Evolutionary conservation across 495 filamentous ascomycete genomes (phyloP).

Genomic region (Astrocystis sublimbata): DNA sequence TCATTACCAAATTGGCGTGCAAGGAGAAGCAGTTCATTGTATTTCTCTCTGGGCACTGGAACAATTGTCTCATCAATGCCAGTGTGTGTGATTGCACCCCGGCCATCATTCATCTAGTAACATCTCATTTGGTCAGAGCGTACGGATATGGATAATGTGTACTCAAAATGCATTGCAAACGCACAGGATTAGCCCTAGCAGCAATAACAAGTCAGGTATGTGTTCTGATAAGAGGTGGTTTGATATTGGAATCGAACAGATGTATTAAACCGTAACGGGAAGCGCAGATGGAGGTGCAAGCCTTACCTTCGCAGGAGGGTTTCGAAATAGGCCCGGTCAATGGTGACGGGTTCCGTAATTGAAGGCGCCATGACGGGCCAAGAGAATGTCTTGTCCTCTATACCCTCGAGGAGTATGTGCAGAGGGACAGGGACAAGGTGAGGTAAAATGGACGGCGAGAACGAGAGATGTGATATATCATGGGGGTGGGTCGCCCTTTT

Average conservation of each 20-base stretch:
- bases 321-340: constrained; percentile 56
- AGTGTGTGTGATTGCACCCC: constrained; percentile 1
- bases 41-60: constrained; percentile 34
- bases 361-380: constrained; percentile 18
- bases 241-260: not conserved
- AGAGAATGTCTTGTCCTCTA: not conserved
- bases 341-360: constrained; percentile 45
- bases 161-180: constrained; percentile 11
- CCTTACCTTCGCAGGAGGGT: constrained; percentile 53
- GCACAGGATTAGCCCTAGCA: constrained; percentile 19
- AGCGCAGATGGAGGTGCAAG: not conserved
- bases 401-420: not conserved
- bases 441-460: not conserved
- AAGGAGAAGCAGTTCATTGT: constrained; percentile 32
- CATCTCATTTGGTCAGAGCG: constrained; percentile 2
- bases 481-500: not conserved
- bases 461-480: constrained; percentile 6
- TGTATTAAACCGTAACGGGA: no score
- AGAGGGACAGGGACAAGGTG: not conserved
- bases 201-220: not conserved
- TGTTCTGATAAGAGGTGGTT: not conserved
- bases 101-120: constrained; percentile 7
- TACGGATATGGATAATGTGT: not conserved
- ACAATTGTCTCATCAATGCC: constrained; percentile 8
- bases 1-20: constrained; percentile 42